Base-by-base conservation (phyloP, 495 filamentous ascomycete genomes). In the Cladorrhinum samala region DNA sequence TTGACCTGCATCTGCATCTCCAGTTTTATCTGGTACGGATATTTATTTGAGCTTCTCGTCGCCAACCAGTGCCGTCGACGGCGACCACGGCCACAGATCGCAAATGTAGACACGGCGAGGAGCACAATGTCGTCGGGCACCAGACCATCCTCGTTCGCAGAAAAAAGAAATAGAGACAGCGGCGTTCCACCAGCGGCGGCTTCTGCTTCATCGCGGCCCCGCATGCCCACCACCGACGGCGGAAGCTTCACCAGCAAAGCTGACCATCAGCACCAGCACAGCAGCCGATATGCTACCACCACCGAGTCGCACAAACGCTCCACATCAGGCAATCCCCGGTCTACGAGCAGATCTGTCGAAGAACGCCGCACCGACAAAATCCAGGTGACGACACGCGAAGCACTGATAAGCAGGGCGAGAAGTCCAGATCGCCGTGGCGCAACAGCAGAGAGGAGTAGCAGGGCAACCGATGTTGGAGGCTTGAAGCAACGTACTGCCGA, bases 341-440 rank as follows among this genome's bases (percentile, higher is more conserved):
- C 71, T 11, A 49, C 66, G 2, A 72, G 64, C 49, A 70, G 66
- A 55, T 62, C 53, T 19, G 62, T 70, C 39, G 74, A 76, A 43
- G 72, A 76, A 54, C 65, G 72, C 57, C 55, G 65, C 52, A 71
- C 68, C 11, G 80, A 80, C 65, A 80, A 75, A 56, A 61, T 69
- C 21, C 76, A 80, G 51, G 68, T 87, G 46, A 84, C 86, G 9
- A 84, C 80, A 7, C 78, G 77, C 56, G 86, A 90, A 55, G 84
- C 77, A 40, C 56, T 84, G 44, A 79, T 82, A 11, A 68, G 78
- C 57, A 75, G 83, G 52, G 77, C 80, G 17, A 77, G 77, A 63
- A 89, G 85, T 58, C 82, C 86, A 6, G 76, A 84, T 48, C 84
- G 86, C 65, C 76, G 81, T 39, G 72, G 66, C 20, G 70, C 73